Percentiles rank a stretch among this genome's conserved stretches.
phyloP scores from a whole-genome alignment of 768 basidiomycete species.

The Hirschioporus abietinus region DNA sequence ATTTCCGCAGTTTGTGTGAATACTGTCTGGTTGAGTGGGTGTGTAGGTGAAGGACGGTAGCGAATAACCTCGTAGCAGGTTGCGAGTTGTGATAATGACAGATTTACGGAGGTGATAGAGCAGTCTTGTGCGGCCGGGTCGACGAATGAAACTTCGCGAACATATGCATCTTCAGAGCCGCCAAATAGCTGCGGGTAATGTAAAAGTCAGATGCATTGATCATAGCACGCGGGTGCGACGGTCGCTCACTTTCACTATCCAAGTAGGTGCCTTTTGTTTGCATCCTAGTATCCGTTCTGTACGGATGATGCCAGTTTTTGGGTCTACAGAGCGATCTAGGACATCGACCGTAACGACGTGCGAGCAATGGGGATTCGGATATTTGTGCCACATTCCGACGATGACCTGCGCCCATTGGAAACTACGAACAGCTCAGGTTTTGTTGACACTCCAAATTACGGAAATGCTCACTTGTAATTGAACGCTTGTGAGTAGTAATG shows the following conservation, averaged over 20 bases:
- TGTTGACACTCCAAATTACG: slow-evolving; percentile 8
- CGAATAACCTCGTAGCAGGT: slow-evolving; percentile 88
- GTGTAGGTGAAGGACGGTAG: slow-evolving; percentile 63
- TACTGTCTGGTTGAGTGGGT: slow-evolving; percentile 43
- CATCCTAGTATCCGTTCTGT: slow-evolving; percentile 88
- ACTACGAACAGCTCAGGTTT: slow-evolving; percentile 34
- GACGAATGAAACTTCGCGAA: slow-evolving; percentile 90
- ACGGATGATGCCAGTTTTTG: slow-evolving; percentile 80
- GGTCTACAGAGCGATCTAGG: slow-evolving; percentile 77
- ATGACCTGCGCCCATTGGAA: slow-evolving; percentile 90
- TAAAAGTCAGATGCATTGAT: slow-evolving; percentile 5
- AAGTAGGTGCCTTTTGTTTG: slow-evolving; percentile 85
- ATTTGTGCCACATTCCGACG: slow-evolving; percentile 93
- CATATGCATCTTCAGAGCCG: slow-evolving; percentile 90
- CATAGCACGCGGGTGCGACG: not conserved
- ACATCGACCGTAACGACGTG: slow-evolving; percentile 88
- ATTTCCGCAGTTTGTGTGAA: slow-evolving; percentile 93
- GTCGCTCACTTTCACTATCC: slow-evolving; percentile 83
- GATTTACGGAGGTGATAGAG: slow-evolving; percentile 87
- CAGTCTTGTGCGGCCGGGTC: slow-evolving; percentile 79
- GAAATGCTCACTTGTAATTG: slow-evolving; percentile 66
- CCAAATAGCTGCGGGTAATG: slow-evolving; percentile 65
- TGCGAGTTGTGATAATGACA: slow-evolving; percentile 91
- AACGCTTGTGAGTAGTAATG: slow-evolving; percentile 85
- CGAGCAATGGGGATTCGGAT: slow-evolving; percentile 88